phyloP scores from a whole-genome alignment of 495 filamentous ascomycete genomes.

The Aspergillus nidulans region DNA sequence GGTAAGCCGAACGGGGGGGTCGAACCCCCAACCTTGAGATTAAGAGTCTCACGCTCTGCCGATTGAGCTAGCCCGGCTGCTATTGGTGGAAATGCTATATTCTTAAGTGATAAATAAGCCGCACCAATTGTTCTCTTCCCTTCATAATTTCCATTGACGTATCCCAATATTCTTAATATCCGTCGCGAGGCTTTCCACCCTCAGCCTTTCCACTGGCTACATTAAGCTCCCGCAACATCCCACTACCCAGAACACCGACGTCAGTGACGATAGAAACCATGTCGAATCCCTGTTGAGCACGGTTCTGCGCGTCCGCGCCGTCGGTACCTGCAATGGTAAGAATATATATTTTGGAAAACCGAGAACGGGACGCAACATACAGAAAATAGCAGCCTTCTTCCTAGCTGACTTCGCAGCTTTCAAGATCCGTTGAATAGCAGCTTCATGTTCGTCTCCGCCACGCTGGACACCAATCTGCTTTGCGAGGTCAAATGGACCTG shows the following conservation, averaged over 20 bases:
- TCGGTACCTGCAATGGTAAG: conserved; percentile 35
- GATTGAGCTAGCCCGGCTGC: background rate
- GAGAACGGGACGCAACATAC: conserved; percentile 25
- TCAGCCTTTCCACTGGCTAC: conserved; percentile 24
- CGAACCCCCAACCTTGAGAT: too few species aligned
- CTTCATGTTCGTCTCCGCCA: conserved; percentile 43
- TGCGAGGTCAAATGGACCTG: conserved; percentile 54
- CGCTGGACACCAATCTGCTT: conserved; percentile 36
- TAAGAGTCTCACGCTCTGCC: too few species aligned
- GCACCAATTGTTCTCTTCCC: too few species aligned
- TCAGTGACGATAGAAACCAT: conserved; percentile 69
- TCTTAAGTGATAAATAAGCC: background rate
- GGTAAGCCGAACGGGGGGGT: too few species aligned
- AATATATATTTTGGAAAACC: background rate
- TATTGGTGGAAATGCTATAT: background rate
- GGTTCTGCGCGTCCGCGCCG: conserved; percentile 59
- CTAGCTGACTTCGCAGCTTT: conserved; percentile 60
- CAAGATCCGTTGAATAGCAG: conserved; percentile 61
- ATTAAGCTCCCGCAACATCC: conserved; percentile 32
- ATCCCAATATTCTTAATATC: background rate
- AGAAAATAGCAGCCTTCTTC: conserved; percentile 77
- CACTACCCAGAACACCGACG: conserved; percentile 44
- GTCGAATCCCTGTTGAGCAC: conserved; percentile 66
- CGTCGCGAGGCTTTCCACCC: conserved; percentile 4
- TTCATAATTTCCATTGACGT: background rate